Conservation (phyloP, 352 stramenopile species). For the Globisporangium yorkense region DNA sequence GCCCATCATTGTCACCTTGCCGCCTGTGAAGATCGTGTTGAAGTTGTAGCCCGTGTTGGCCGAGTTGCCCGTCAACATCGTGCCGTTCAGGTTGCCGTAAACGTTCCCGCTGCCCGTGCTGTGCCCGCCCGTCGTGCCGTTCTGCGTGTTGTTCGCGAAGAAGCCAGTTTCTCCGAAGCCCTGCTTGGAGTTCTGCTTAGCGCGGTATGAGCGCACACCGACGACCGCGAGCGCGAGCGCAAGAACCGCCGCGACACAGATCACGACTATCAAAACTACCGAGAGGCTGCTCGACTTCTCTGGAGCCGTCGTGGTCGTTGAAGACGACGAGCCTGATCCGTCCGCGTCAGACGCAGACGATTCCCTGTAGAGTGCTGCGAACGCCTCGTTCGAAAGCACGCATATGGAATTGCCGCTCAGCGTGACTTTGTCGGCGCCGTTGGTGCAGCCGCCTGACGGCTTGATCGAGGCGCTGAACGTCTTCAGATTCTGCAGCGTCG, state of each 20-base stretch:
- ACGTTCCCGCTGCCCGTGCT: slow-evolving; percentile 15
- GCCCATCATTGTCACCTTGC: slow-evolving; percentile 51
- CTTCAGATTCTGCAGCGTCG: slow-evolving; percentile 40
- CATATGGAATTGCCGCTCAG: slow-evolving; percentile 36
- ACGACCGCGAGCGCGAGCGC: slow-evolving; percentile 43
- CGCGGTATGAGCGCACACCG: slow-evolving; percentile 39
- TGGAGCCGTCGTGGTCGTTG: slow-evolving; percentile 18
- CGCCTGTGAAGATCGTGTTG: slow-evolving; percentile 50
- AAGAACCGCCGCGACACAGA: slow-evolving; percentile 49
- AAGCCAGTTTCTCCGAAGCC: slow-evolving; percentile 29
- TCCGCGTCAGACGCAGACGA: slow-evolving; percentile 4
- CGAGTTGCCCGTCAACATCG: slow-evolving; percentile 9
- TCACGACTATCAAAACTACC: slow-evolving; percentile 45
- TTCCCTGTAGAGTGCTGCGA: slow-evolving; percentile 32
- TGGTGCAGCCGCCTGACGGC: slow-evolving; percentile 36
- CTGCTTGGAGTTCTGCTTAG: slow-evolving; percentile 20
- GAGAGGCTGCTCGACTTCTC: slow-evolving; percentile 25
- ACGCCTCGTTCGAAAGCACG: slow-evolving; percentile 61
- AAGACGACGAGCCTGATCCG: slow-evolving; percentile 14
- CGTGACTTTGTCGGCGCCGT: slow-evolving; percentile 33
- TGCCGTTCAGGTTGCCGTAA: slow-evolving; percentile 8
- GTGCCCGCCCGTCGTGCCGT: slow-evolving; percentile 7
- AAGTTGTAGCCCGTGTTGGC: slow-evolving; percentile 26
- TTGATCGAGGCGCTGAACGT: slow-evolving; percentile 34
- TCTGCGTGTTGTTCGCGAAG: slow-evolving; percentile 46